A percentile compares a stretch with the other conserved stretches of the same genome.
Conservation (phyloP, 2,329 filamentous ascomycete genomes). For the Mycosphaerella sp. region DNA sequence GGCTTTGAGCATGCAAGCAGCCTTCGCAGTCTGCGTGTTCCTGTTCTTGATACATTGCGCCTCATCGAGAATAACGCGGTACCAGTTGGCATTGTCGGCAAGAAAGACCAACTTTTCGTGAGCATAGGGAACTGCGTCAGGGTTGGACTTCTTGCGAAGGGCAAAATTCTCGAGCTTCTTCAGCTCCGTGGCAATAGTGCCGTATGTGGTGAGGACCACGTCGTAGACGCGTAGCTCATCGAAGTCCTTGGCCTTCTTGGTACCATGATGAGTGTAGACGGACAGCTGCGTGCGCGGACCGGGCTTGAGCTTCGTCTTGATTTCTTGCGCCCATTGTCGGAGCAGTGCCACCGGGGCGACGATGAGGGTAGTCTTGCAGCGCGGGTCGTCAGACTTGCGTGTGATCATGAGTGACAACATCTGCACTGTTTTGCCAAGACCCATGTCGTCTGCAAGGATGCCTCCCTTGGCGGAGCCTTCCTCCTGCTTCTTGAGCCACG, state of each 20-base stretch:
- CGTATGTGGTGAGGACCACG: conserved; percentile 73
- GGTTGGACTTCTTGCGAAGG: conserved; percentile 44
- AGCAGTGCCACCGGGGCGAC: conserved; percentile 73
- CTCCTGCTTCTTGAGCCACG: conserved; percentile 72
- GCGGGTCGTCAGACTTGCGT: conserved; percentile 53
- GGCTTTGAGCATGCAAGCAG: conserved; percentile 53
- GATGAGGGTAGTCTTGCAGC: conserved; percentile 69
- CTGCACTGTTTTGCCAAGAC: conserved; percentile 77
- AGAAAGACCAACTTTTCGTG: conserved; percentile 32
- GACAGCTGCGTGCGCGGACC: conserved; percentile 49
- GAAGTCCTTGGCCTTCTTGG: conserved; percentile 52
- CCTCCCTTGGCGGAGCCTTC: conserved; percentile 64
- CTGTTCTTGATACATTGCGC: conserved; percentile 76
- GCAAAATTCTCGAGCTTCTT: conserved; percentile 54
- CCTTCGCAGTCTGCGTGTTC: conserved; percentile 55
- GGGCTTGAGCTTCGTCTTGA: conserved; percentile 59
- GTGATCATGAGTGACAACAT: conserved; percentile 69
- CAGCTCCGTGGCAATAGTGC: conserved; percentile 60
- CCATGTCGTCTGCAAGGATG: conserved; percentile 77
- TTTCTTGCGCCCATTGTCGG: conserved; percentile 79
- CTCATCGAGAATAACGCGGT: conserved; percentile 68
- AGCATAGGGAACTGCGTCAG: conserved; percentile 30
- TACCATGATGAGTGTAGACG: conserved; percentile 63
- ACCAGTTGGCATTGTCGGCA: conserved; percentile 56
- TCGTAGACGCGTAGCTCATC: conserved; percentile 59